These are phyloP conservation scores for Yamadazyma spencermartinsiae DNA, from an alignment of 1,139 yeast genomes.

Conservation along the genomic window DNA sequence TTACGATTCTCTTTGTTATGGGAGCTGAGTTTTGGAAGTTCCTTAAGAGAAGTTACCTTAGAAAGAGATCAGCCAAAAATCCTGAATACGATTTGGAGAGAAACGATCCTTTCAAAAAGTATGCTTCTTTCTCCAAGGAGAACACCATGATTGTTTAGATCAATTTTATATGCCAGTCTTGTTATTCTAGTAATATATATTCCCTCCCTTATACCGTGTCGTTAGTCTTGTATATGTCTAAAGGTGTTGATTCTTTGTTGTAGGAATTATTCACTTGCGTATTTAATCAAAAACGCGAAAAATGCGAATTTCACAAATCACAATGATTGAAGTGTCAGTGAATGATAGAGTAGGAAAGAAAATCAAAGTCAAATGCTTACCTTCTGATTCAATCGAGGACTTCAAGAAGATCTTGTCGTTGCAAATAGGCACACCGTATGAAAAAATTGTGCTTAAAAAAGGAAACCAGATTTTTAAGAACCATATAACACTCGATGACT, in stretches of 20 bases:
- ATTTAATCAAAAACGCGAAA: no score
- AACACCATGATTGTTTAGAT: conserved; percentile 27
- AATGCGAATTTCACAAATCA: not conserved
- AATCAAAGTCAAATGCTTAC: conserved; percentile 81
- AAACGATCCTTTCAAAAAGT: conserved; percentile 63
- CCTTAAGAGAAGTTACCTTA: conserved; percentile 57
- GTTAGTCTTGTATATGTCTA: no score
- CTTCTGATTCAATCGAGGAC: conserved; percentile 88
- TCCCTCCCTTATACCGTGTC: no score
- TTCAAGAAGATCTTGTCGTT: conserved; percentile 80
- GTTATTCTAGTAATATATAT: no score
- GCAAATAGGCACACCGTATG: conserved; percentile 75
- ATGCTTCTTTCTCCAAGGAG: conserved; percentile 54
- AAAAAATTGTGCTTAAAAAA: conserved; percentile 66
- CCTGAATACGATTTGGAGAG: conserved; percentile 70
- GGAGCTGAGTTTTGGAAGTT: conserved; percentile 72
- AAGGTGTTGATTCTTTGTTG: no score
- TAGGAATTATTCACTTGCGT: no score
- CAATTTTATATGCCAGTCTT: not conserved
- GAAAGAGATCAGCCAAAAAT: conserved; percentile 43
- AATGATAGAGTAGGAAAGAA: conserved; percentile 77
- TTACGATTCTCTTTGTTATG: conserved; percentile 56
- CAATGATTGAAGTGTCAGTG: conserved; percentile 34
- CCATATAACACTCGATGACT: conserved; percentile 87
- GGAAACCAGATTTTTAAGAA: conserved; percentile 84